phyloP scores from a whole-genome alignment of 2,329 filamentous ascomycete species.

The Coniochaeta sp. region DNA sequence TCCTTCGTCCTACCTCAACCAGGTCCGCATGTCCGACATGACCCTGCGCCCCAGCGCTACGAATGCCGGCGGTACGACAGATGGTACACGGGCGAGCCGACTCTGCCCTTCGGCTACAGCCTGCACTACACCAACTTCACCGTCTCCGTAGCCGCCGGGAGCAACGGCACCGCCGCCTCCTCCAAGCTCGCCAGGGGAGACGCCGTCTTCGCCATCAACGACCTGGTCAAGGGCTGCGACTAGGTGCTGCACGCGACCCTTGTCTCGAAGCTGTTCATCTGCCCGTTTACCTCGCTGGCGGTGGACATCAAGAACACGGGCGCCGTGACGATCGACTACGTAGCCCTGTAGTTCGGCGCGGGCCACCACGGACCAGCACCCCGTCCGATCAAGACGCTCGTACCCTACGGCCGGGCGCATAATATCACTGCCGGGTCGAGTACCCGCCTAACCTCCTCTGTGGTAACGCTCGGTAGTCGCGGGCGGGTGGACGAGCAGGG shows the following conservation, averaged over 20 bases:
- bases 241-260: conserved; percentile 10
- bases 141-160: conserved; percentile 12
- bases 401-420: conserved; percentile 39
- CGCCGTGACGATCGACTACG: conserved; percentile 40
- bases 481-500: conserved; percentile 42
- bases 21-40: conserved; percentile 51
- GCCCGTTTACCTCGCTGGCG: conserved; percentile 30
- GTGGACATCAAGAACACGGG: conserved; percentile 43
- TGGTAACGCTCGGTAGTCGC: conserved; percentile 40
- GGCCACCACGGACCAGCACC: too few species aligned
- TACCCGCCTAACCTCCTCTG: conserved; percentile 21
- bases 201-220: conserved; percentile 23
- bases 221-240: conserved; percentile 25
- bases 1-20: conserved; percentile 39
- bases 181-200: background rate
- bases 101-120: conserved; percentile 48
- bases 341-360: conserved; percentile 41
- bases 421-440: conserved; percentile 27
- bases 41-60: conserved; percentile 31
- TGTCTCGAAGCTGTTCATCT: conserved; percentile 26
- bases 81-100: conserved; percentile 41
- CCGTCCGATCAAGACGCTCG: conserved; percentile 46
- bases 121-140: conserved; percentile 52
- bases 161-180: background rate
- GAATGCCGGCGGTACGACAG: conserved; percentile 51